phyloP scores from a whole-genome alignment of 2,329 filamentous ascomycete species.

The Diaporthe longicolla region DNA sequence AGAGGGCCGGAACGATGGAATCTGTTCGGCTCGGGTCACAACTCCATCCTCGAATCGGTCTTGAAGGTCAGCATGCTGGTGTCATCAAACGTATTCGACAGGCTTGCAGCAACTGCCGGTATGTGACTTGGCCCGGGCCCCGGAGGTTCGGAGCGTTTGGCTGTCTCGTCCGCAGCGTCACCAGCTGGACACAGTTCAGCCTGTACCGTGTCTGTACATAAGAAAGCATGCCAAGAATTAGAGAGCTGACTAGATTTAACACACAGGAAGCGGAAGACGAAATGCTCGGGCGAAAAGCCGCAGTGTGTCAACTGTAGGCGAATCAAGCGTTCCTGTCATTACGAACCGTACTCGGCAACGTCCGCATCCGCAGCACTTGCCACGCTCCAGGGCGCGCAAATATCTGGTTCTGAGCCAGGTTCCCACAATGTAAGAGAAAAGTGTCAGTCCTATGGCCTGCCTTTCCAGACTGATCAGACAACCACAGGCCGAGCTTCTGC shows the following conservation, averaged over 20 bases:
- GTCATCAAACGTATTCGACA: constrained; percentile 23
- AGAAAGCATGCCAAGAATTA: too few species aligned
- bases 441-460: too few species aligned
- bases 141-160: not conserved
- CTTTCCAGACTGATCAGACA: not conserved
- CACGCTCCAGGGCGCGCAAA: not conserved
- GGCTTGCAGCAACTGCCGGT: constrained; percentile 23
- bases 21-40: not conserved
- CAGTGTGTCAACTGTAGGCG: constrained; percentile 13
- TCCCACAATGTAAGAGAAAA: not conserved
- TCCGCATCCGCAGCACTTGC: not conserved
- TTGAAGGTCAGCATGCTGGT: not conserved
- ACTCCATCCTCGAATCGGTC: not conserved
- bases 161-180: not conserved
- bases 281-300: constrained; percentile 21
- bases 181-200: not conserved
- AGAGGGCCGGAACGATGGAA: not conserved
- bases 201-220: not conserved
- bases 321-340: constrained; percentile 15
- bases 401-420: not conserved
- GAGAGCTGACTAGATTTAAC: not conserved
- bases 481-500: constrained; percentile 1
- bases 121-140: not conserved
- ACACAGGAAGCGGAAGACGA: not conserved
- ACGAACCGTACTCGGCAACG: constrained; percentile 6